Evolutionary conservation across 179 eudicot genomes (phyloP).

Genomic region (Amaranthus tricolor): DNA sequence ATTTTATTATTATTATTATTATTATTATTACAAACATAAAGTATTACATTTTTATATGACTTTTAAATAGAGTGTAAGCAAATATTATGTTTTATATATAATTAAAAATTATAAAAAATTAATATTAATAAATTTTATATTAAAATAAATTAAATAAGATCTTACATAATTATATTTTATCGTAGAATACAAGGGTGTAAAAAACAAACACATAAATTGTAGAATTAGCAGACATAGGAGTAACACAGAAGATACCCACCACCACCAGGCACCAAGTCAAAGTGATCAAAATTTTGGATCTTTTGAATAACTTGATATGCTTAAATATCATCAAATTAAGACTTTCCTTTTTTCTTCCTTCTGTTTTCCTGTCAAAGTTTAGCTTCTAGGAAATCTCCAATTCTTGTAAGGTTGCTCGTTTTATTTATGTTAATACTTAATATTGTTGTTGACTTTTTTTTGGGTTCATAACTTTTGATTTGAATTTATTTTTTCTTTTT

Average conservation of each 20-base stretch:
- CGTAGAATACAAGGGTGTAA: too few species aligned
- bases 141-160: too few species aligned
- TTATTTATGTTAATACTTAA: slow-evolving; percentile 23
- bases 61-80: too few species aligned
- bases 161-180: too few species aligned
- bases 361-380: slow-evolving; percentile 18
- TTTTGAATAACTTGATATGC: slow-evolving; percentile 1
- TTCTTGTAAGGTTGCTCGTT: slow-evolving; percentile 20
- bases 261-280: slow-evolving; percentile 33
- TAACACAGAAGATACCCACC: background rate
- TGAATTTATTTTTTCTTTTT: slow-evolving; percentile 12
- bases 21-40: too few species aligned
- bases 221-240: slow-evolving; percentile 4
- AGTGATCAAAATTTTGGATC: slow-evolving; percentile 38
- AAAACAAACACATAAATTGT: background rate
- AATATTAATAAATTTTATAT: too few species aligned
- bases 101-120: too few species aligned
- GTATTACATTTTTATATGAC: too few species aligned
- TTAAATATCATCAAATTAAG: slow-evolving; percentile 7
- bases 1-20: too few species aligned
- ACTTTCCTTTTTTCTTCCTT: slow-evolving; percentile 9
- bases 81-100: too few species aligned
- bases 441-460: slow-evolving; percentile 30
- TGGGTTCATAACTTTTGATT: slow-evolving; percentile 16
- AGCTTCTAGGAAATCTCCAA: slow-evolving; percentile 18